Percentiles rank a stretch among this genome's conserved stretches.
phyloP scores from a whole-genome alignment of 148 eudicot genomes.

The Talinum fruticosum region DNA sequence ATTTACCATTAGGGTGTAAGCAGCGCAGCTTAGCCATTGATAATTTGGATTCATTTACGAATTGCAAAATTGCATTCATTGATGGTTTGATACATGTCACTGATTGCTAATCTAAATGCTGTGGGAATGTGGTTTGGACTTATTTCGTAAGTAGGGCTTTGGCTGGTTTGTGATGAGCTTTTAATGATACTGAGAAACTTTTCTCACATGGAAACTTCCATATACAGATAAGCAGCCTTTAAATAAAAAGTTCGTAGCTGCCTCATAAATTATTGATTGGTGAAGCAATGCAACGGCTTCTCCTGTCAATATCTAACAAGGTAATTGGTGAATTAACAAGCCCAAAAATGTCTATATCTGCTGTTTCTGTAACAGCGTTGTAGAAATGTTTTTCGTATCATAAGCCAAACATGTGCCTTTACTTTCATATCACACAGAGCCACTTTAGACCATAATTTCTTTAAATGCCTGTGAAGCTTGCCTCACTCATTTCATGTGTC shows the following conservation, averaged over 20 bases:
- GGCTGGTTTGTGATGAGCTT: not conserved
- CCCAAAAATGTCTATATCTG: conserved; percentile 1
- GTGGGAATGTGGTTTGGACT: not conserved
- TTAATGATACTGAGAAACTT: not conserved
- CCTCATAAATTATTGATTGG: not conserved
- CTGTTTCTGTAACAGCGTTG: conserved; percentile 12
- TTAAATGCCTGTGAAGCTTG: not conserved
- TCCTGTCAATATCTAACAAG: not conserved
- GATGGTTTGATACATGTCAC: conserved; percentile 1
- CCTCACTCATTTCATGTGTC: not conserved
- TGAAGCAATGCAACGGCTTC: conserved; percentile 1
- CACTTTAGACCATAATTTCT: not conserved
- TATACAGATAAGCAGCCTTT: not conserved
- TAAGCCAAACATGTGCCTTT: conserved; percentile 3
- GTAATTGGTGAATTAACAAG: not conserved
- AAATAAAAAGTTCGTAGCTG: not conserved
- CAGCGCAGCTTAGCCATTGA: not conserved
- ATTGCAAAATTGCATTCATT: not conserved
- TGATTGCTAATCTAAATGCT: not conserved
- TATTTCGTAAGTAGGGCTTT: conserved; percentile 1
- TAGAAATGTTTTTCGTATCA: conserved; percentile 12
- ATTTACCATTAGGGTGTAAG: no score
- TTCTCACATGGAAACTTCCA: not conserved
- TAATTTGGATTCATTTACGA: not conserved
- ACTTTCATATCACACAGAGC: conserved; percentile 11